Conservation (phyloP, 495 filamentous ascomycete species). For the Podospora didyma region DNA sequence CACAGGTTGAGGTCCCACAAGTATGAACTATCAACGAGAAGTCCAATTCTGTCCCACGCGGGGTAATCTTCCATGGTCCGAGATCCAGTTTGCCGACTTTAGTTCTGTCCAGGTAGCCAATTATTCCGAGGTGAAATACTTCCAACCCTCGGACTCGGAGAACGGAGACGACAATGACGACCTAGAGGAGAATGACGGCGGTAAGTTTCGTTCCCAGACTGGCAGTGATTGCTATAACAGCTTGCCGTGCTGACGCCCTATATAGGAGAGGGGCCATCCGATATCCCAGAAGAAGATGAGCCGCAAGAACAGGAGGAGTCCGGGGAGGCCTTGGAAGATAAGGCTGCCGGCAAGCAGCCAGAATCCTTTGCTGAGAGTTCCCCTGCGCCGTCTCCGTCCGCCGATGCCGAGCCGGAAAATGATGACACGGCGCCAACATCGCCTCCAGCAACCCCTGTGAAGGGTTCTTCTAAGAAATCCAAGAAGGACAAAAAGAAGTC, state of each 20-base stretch:
- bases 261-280: slow-evolving; percentile 2
- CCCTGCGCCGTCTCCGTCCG: neutral
- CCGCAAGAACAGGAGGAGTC: neutral
- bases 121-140: slow-evolving; percentile 36
- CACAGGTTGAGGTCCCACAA: slow-evolving; percentile 30
- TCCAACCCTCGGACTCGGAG: slow-evolving; percentile 29
- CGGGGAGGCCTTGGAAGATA: neutral
- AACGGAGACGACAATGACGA: slow-evolving; percentile 23
- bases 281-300: neutral
- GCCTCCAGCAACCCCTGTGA: slow-evolving; percentile 1
- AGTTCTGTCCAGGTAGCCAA: slow-evolving; percentile 33
- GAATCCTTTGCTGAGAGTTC: neutral
- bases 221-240: neutral
- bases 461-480: slow-evolving; percentile 17
- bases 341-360: neutral
- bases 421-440: slow-evolving; percentile 4
- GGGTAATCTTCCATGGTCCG: slow-evolving; percentile 26
- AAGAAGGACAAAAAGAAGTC: slow-evolving; percentile 27
- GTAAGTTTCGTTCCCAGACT: slow-evolving; percentile 3
- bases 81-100: slow-evolving; percentile 40
- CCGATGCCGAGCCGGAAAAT: neutral
- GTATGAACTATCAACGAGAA: slow-evolving; percentile 34
- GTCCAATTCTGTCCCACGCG: slow-evolving; percentile 38
- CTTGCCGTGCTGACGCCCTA: slow-evolving; percentile 1
- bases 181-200: slow-evolving; percentile 16